phyloP scores from a whole-genome alignment of 1,284 basidiomycete species.

The Leccinum subfulvum region DNA sequence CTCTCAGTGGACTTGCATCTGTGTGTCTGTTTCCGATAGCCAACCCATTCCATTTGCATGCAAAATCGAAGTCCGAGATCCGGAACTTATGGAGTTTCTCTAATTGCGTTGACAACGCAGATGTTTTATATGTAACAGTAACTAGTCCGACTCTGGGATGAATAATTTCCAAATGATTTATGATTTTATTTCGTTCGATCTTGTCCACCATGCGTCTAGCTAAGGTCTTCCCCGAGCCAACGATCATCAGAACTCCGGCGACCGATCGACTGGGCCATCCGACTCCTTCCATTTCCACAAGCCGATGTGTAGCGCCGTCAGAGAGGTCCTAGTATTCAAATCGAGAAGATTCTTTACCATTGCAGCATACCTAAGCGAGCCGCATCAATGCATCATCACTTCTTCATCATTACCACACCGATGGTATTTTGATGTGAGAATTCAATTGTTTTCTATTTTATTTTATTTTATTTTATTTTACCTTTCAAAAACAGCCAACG shows the following conservation, averaged over 20 bases:
- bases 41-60: constrained; percentile 6
- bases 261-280: neutral
- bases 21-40: neutral
- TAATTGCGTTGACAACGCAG: neutral
- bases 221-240: too few relatives aligned
- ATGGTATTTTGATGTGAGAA: neutral
- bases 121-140: neutral
- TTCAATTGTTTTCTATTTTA: neutral
- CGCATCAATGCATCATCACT: neutral
- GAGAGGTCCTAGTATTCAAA: neutral
- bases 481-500: neutral
- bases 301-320: neutral
- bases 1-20: neutral
- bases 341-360: neutral
- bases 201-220: neutral
- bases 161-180: neutral
- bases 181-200: neutral
- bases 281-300: neutral
- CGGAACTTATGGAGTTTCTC: constrained; percentile 3
- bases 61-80: constrained; percentile 6
- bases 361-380: neutral
- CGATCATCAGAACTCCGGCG: neutral
- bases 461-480: neutral
- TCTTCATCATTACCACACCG: neutral
- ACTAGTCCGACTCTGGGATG: neutral